Evolutionary conservation across 768 basidiomycete genomes (phyloP).

Genomic region (Suillus clintonianus): DNA sequence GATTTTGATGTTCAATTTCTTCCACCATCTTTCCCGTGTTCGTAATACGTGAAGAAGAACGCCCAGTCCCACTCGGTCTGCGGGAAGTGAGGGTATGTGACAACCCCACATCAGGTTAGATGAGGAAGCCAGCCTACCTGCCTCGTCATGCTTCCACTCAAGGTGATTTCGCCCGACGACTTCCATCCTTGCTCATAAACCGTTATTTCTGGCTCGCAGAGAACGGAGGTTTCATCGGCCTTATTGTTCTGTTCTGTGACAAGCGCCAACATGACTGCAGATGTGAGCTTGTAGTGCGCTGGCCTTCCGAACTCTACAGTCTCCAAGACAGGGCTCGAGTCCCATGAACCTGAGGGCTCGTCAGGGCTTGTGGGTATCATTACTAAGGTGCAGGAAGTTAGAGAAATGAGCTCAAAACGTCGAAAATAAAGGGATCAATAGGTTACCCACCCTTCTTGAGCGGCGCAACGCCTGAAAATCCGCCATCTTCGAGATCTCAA

Average conservation of each 20-base stretch:
- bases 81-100: constrained; percentile 13
- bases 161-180: constrained; percentile 71
- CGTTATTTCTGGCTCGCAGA: constrained; percentile 35
- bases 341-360: constrained; percentile 89
- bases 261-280: constrained; percentile 94
- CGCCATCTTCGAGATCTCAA: constrained; percentile 96
- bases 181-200: constrained; percentile 49
- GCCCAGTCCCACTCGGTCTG: constrained; percentile 89
- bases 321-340: constrained; percentile 98
- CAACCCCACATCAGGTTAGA: constrained; percentile 9
- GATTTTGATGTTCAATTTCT: constrained; percentile 99
- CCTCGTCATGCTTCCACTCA: constrained; percentile 97
- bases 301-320: constrained; percentile 87
- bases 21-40: constrained; percentile 96
- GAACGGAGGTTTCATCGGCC: constrained; percentile 22
- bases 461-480: constrained; percentile 94
- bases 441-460: constrained; percentile 81
- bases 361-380: constrained; percentile 55
- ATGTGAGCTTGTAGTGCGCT: constrained; percentile 96
- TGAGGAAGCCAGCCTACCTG: constrained; percentile 58
- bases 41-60: constrained; percentile 83
- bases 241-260: constrained; percentile 50
- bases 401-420: background rate
- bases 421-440: background rate
- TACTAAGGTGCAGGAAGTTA: constrained; percentile 40